Conservation (phyloP, 495 filamentous ascomycete genomes). For the Schizothecium vesticola region DNA sequence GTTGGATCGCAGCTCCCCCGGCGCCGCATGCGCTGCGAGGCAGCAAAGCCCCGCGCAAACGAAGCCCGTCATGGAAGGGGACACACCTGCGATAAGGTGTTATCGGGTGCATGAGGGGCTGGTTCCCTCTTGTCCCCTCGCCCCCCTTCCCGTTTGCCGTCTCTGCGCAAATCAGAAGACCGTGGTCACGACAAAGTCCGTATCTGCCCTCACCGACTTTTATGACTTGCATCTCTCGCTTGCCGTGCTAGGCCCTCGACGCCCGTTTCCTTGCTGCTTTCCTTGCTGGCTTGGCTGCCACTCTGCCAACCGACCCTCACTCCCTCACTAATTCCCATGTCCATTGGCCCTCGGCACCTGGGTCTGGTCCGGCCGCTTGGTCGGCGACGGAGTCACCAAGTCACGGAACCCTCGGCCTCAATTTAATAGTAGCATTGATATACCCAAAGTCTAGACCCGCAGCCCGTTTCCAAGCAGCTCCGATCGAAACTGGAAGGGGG, state of each 20-base stretch:
- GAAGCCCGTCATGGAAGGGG: slow-evolving; percentile 4
- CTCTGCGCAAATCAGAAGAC: slow-evolving; percentile 2
- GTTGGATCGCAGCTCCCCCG: slow-evolving; percentile 19
- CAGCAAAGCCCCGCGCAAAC: slow-evolving; percentile 17
- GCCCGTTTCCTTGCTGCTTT: not conserved
- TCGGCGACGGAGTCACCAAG: not conserved
- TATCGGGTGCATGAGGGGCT: slow-evolving; percentile 4
- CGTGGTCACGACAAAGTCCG: not conserved
- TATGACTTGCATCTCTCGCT: slow-evolving; percentile 13
- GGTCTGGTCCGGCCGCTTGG: not conserved
- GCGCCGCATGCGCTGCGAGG: slow-evolving; percentile 14
- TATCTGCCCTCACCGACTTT: slow-evolving; percentile 19
- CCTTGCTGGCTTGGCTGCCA: too few relatives aligned
- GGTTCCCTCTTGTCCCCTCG: not conserved
- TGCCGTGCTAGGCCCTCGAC: not conserved
- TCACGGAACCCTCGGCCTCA: not conserved
- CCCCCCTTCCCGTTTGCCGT: not conserved
- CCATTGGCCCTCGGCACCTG: not conserved
- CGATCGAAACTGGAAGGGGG: slow-evolving; percentile 1
- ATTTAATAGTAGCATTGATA: not conserved
- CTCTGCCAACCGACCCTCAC: not conserved
- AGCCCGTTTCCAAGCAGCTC: not conserved
- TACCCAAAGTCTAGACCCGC: not conserved
- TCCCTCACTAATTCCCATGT: not conserved
- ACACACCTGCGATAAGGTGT: slow-evolving; percentile 2